These are phyloP conservation scores for Mortierella alpina DNA, from an alignment of 192 early-diverging fungal species.

Conservation along the genomic window DNA sequence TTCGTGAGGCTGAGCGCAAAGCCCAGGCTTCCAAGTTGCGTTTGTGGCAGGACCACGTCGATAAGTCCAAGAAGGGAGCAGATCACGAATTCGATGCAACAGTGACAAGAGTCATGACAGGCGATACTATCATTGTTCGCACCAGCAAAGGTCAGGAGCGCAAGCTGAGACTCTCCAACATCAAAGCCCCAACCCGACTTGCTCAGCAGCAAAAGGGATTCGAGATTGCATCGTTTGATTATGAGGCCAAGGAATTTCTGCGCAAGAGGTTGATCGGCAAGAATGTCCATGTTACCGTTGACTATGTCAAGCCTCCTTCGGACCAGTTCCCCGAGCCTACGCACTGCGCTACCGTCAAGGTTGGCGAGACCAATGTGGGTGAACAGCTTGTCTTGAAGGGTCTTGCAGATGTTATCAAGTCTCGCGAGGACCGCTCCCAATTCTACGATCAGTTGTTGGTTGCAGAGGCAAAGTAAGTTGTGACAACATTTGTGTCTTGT, in stretches of 20 bases:
- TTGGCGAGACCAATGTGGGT: conserved; percentile 70
- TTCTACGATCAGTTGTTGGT: conserved; percentile 87
- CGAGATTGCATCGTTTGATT: conserved; percentile 82
- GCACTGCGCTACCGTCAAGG: conserved; percentile 87
- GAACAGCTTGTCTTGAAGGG: conserved; percentile 71
- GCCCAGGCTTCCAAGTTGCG: conserved; percentile 86
- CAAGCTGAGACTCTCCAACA: conserved; percentile 45
- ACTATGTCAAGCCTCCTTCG: conserved; percentile 91
- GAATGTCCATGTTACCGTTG: conserved; percentile 75
- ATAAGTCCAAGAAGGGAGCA: conserved; percentile 59
- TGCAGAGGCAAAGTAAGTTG: conserved; percentile 75
- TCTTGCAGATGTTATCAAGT: conserved; percentile 85
- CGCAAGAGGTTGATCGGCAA: conserved; percentile 91
- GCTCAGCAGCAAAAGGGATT: conserved; percentile 67
- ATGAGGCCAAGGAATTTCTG: conserved; percentile 90
- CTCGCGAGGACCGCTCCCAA: conserved; percentile 88
- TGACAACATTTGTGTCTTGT: neutral
- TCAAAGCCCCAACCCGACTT: conserved; percentile 45
- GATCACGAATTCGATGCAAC: conserved; percentile 66
- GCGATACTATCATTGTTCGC: conserved; percentile 65
- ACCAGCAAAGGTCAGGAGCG: conserved; percentile 50
- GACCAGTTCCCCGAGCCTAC: conserved; percentile 83
- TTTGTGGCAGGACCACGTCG: conserved; percentile 87
- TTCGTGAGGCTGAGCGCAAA: conserved; percentile 81
- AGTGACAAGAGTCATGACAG: conserved; percentile 61